Percentiles rank a stretch among this genome's conserved stretches.
These are phyloP conservation scores for Gracilaria domingensis DNA, from an alignment of 23 red algal genomes.

Conservation along the genomic window DNA sequence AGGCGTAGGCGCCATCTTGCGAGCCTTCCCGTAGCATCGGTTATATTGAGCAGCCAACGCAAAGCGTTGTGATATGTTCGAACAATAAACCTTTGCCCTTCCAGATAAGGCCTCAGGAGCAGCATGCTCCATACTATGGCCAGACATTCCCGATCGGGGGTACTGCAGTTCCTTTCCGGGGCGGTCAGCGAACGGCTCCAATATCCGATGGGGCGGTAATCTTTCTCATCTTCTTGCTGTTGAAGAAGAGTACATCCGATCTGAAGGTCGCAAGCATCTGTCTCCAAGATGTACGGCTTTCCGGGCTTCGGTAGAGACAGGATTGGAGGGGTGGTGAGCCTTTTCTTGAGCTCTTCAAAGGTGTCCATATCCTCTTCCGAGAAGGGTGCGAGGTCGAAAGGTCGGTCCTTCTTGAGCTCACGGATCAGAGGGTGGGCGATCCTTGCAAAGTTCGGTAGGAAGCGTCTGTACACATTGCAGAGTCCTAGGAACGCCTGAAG, in stretches of 20 bases:
- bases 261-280: slow-evolving; percentile 36
- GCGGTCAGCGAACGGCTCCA: slow-evolving; percentile 29
- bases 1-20: slow-evolving; percentile 40
- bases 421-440: too few species aligned
- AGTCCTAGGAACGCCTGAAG: too few species aligned
- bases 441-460: too few species aligned
- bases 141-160: slow-evolving; percentile 41
- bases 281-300: slow-evolving; percentile 45
- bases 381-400: too few species aligned
- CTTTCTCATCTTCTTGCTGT: slow-evolving; percentile 38
- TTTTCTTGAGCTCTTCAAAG: too few species aligned
- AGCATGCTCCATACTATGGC: slow-evolving; percentile 43
- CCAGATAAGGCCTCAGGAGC: slow-evolving; percentile 46
- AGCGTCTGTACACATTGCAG: too few species aligned
- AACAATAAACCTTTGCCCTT: slow-evolving; percentile 14
- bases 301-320: too few species aligned
- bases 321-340: too few species aligned
- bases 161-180: slow-evolving; percentile 23
- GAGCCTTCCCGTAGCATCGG: background rate
- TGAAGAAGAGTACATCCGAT: slow-evolving; percentile 49
- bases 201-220: slow-evolving; percentile 40
- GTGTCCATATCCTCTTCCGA: too few species aligned
- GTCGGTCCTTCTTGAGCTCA: too few species aligned
- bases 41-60: slow-evolving; percentile 41
- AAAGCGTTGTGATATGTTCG: slow-evolving; percentile 17